Evolutionary conservation across 768 basidiomycete species (phyloP).

Genomic region (Leccinum sublutescens): DNA sequence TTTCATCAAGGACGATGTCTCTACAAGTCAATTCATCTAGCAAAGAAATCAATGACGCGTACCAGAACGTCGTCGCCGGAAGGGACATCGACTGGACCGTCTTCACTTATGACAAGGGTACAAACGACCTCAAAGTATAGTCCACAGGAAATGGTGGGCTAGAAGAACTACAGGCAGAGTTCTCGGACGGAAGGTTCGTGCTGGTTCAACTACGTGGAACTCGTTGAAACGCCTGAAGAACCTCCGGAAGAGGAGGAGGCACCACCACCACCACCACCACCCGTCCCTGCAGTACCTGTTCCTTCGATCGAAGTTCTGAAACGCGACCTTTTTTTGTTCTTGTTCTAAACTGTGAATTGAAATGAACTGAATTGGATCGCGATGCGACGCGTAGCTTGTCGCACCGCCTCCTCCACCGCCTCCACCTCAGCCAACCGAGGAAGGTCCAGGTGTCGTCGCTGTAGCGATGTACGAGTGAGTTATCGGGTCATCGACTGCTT

Average conservation of each 20-base stretch:
- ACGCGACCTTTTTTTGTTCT: too few relatives aligned
- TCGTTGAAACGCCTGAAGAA: slow-evolving; percentile 48
- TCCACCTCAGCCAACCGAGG: slow-evolving; percentile 48
- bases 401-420: slow-evolving; percentile 35
- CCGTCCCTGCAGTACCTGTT: slow-evolving; percentile 35
- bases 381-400: slow-evolving; percentile 28
- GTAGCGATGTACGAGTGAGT: slow-evolving; percentile 71
- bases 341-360: too few relatives aligned
- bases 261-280: slow-evolving; percentile 14
- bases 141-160: too few relatives aligned
- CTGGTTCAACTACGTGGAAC: slow-evolving; percentile 41
- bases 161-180: too few relatives aligned
- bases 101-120: too few relatives aligned
- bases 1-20: slow-evolving; percentile 49
- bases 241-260: slow-evolving; percentile 33
- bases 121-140: too few relatives aligned
- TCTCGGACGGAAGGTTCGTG: too few relatives aligned
- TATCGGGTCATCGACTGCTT: too few relatives aligned
- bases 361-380: background rate
- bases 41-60: too few relatives aligned
- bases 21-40: slow-evolving; percentile 77
- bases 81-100: too few relatives aligned
- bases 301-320: too few relatives aligned
- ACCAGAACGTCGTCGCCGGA: too few relatives aligned
- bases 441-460: slow-evolving; percentile 50